Base-by-base conservation (phyloP, 2,329 filamentous ascomycete species). In the Fusarium acutatum region DNA sequence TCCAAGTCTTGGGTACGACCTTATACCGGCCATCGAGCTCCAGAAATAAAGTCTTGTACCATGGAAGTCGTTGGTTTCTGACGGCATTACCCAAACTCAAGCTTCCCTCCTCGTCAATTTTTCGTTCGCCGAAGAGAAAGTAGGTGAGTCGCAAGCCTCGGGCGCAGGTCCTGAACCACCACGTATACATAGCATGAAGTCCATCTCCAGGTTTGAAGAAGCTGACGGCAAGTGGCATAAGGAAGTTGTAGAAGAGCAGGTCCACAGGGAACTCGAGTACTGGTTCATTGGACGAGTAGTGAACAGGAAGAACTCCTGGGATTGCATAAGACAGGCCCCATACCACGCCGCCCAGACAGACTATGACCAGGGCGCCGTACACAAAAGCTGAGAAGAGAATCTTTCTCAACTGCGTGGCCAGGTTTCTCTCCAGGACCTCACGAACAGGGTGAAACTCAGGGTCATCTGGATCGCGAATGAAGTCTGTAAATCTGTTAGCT, bases 401-500 rank as follows among this genome's bases (percentile, higher is more conserved):
- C 84, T 99, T 99, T 63, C 96, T 91, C 38, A 99, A 89, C 82
- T 99, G 96, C 1, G 95, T 97, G 18, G 93, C 91, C 54, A 99
- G 92, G 76, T 93, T 97, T 38, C 96, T 92, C 82, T 99, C 96
- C 24, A 99, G 88, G 18, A 99, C 96, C 82, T 99, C 96, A 41
- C 97, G 93, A 10, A 99, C 96, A 0, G 96, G 96, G 80, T 99
- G 96, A 81, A 99, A 99, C 18, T 96, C 97, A 14, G 97, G 96
- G 82, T 99, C 96, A 81, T 99, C 97, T 12, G 96, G 96, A 81
- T 99, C 97, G 71, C 96, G 91, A 77, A 99, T 99, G 81, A 99
- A 99, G 85, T 98, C 92, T 94, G 69, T 4, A 32, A 57, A 12
- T 12, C 18, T 56, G 58, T 81, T 71, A 73, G 72, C 28, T 6